A percentile compares a stretch with the other conserved stretches of the same genome.
Conservation (phyloP, 305 asterid species). For the Nicotiana rustica region DNA sequence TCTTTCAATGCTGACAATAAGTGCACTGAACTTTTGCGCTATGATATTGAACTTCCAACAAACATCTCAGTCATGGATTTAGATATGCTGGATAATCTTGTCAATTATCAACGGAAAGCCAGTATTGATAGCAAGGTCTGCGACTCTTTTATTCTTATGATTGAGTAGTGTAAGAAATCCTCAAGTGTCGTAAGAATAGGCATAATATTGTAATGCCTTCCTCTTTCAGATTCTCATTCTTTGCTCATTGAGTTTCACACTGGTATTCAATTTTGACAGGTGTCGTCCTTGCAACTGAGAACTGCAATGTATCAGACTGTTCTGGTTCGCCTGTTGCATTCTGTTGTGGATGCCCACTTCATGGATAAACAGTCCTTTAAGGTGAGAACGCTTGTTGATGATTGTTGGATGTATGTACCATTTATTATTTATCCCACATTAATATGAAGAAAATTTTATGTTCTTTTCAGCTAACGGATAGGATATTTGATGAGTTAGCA, state of each 20-base stretch:
- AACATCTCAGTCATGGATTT: constrained; percentile 52
- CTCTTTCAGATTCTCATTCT: constrained; percentile 3
- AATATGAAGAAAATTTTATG: constrained; percentile 31
- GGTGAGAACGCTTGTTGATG: constrained; percentile 48
- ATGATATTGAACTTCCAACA: constrained; percentile 61
- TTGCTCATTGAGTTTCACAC: constrained; percentile 3
- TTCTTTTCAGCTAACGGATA: constrained; percentile 65
- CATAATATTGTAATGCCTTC: background rate
- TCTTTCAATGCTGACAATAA: constrained; percentile 45
- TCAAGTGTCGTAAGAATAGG: background rate
- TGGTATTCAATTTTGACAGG: constrained; percentile 21
- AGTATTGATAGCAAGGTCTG: constrained; percentile 51
- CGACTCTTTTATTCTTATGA: constrained; percentile 27
- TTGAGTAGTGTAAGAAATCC: background rate
- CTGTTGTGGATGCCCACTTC: constrained; percentile 65
- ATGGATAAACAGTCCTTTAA: constrained; percentile 63
- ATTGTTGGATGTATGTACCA: constrained; percentile 21
- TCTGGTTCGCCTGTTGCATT: constrained; percentile 64
- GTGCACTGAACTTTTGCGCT: constrained; percentile 49
- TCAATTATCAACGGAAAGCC: constrained; percentile 42
- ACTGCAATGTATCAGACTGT: constrained; percentile 67
- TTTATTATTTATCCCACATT: background rate
- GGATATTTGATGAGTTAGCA: constrained; percentile 71
- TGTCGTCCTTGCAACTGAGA: constrained; percentile 59
- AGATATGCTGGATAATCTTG: constrained; percentile 55